A percentile compares a stretch with the other conserved stretches of the same genome.
Evolutionary conservation across 2,329 filamentous ascomycete genomes (phyloP).

Genomic region (Emmonsiellopsis sp.): DNA sequence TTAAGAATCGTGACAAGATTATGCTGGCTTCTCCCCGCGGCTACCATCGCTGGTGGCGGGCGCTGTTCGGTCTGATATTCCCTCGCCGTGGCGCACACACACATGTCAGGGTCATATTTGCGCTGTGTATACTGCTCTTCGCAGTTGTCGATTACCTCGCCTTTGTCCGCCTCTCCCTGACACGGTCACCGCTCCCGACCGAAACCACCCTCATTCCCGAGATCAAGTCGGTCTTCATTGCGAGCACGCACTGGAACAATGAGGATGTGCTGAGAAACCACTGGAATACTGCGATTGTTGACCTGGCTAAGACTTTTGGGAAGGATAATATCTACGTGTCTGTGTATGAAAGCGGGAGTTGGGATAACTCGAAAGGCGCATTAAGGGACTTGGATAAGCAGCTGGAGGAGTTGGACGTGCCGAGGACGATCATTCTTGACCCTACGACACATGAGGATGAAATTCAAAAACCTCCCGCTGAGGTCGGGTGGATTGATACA

Average conservation of each 20-base stretch:
- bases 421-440: conserved; percentile 48
- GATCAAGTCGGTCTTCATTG: conserved; percentile 47
- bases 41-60: conserved; percentile 1
- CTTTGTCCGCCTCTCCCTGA: neutral
- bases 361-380: conserved; percentile 57
- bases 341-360: conserved; percentile 59
- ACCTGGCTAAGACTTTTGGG: conserved; percentile 49
- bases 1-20: too few species aligned
- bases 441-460: conserved; percentile 50
- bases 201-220: neutral
- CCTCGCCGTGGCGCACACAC: neutral
- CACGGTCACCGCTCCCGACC: neutral
- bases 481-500: conserved; percentile 57
- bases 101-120: neutral
- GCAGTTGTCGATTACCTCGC: neutral
- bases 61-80: neutral
- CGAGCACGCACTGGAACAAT: conserved; percentile 60
- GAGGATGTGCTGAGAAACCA: conserved; percentile 49
- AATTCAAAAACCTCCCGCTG: conserved; percentile 34
- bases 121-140: neutral
- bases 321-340: conserved; percentile 58
- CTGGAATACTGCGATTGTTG: conserved; percentile 54
- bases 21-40: conserved; percentile 2
- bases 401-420: conserved; percentile 44
- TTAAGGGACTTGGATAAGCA: conserved; percentile 47